Percentiles rank a stretch among this genome's conserved stretches.
Conservation (phyloP, 495 filamentous ascomycete genomes). For the Bacidia rubella region DNA sequence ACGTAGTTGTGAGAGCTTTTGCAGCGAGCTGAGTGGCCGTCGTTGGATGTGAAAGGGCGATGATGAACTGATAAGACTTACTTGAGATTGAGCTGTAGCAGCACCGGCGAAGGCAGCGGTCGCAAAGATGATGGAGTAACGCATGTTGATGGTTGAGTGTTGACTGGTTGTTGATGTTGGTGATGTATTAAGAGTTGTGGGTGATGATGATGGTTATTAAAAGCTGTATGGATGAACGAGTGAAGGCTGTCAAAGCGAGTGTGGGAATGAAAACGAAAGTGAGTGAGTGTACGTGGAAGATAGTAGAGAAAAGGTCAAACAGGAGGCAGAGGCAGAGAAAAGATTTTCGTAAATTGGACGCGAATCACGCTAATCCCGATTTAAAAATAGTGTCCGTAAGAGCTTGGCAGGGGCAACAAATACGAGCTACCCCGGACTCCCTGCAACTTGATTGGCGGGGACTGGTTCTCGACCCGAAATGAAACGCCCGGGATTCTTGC, state of each 20-base stretch:
- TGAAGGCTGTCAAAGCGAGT: not conserved
- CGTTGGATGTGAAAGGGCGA: not conserved
- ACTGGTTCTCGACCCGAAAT: not conserved
- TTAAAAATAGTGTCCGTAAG: no score
- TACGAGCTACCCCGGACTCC: not conserved
- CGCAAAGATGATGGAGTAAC: slow-evolving; percentile 8
- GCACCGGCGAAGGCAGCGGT: slow-evolving; percentile 3
- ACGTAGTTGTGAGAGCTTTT: no score
- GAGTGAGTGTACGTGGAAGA: not conserved
- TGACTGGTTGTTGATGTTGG: not conserved
- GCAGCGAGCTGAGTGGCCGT: not conserved
- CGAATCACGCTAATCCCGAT: not conserved
- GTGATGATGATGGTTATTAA: not conserved
- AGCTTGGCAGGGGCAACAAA: no score
- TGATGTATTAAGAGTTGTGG: not conserved
- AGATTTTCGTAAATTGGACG: not conserved
- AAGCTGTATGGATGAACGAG: not conserved
- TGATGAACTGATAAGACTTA: not conserved
- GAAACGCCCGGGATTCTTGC: not conserved
- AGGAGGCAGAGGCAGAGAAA: not conserved
- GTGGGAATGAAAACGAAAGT: not conserved
- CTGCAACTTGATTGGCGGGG: not conserved
- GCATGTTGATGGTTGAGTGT: slow-evolving; percentile 3
- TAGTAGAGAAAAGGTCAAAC: not conserved
- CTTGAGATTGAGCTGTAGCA: slow-evolving; percentile 2